A percentile compares a stretch with the other conserved stretches of the same genome.
Conservation (phyloP, 2,329 filamentous ascomycete genomes). For the Neopestalotiopsis sp. region DNA sequence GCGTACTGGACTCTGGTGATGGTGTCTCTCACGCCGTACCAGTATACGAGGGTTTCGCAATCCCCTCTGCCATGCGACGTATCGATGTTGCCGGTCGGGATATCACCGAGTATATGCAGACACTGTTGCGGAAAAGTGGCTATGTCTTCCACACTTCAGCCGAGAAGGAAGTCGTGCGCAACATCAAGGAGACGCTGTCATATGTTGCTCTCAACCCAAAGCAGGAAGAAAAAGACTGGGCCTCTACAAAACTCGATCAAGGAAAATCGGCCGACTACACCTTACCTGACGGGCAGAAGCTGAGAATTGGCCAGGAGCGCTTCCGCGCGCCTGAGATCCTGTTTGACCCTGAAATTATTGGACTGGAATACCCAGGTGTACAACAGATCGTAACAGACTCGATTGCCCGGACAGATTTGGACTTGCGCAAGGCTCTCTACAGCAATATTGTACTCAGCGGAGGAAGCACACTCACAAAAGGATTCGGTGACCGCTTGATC, state of each 20-base stretch:
- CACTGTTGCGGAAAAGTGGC: conserved; percentile 86
- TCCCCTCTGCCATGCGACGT: conserved; percentile 91
- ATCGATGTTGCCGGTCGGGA: conserved; percentile 97
- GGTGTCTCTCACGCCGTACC: conserved; percentile 97
- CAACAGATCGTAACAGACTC: conserved; percentile 98
- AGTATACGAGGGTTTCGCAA: conserved; percentile 97
- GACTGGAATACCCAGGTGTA: conserved; percentile 93
- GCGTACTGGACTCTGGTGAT: conserved; percentile 93
- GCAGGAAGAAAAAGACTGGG: conserved; percentile 97
- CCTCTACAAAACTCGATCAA: conserved; percentile 76
- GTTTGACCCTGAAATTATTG: conserved; percentile 96
- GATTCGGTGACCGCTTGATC: conserved; percentile 91
- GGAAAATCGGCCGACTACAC: conserved; percentile 85
- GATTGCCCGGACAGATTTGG: conserved; percentile 93
- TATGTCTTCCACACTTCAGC: conserved; percentile 97
- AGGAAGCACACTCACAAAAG: conserved; percentile 94
- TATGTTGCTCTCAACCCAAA: conserved; percentile 91
- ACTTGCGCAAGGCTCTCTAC: conserved; percentile 91
- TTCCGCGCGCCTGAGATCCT: conserved; percentile 97
- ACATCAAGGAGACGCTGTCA: conserved; percentile 94
- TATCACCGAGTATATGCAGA: conserved; percentile 94
- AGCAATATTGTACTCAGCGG: conserved; percentile 97
- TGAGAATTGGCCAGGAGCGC: conserved; percentile 89
- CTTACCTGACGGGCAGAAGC: conserved; percentile 89
- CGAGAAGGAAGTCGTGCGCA: conserved; percentile 97